Conservation (phyloP, 257 asterid species). For the Solanum appendiculatum region DNA sequence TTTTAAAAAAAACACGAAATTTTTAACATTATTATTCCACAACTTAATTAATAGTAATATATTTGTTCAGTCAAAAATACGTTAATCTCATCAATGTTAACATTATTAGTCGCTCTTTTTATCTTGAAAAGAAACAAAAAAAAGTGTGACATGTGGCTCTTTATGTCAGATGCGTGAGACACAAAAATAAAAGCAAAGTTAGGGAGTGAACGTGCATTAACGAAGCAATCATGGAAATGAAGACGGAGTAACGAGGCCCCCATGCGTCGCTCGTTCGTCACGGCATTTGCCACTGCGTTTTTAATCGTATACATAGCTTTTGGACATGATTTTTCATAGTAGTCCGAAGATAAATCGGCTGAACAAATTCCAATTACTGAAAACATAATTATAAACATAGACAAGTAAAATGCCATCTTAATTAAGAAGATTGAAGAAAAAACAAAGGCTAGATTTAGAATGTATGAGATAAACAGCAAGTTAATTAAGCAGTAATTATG, state of each 20-base stretch:
- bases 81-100: no score
- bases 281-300: slow-evolving; percentile 17
- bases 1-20: background rate
- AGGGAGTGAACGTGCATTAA: slow-evolving; percentile 26
- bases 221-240: slow-evolving; percentile 70
- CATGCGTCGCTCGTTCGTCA: slow-evolving; percentile 47
- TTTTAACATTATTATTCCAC: background rate
- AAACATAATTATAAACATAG: background rate
- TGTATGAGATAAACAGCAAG: background rate
- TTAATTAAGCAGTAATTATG: background rate
- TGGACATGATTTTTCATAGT: slow-evolving; percentile 41
- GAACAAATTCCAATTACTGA: background rate
- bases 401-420: background rate
- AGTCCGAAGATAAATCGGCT: slow-evolving; percentile 20
- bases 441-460: background rate
- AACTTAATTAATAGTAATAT: background rate
- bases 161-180: background rate
- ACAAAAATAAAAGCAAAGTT: background rate
- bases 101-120: no score
- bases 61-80: no score
- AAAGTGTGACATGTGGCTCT: no score
- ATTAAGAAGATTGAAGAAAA: background rate
- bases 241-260: slow-evolving; percentile 66
- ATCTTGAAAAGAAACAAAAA: no score
- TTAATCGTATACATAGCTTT: slow-evolving; percentile 36